Evolutionary conservation across 306 rosid species (phyloP).

Genomic region (Vachellia collinsii): DNA sequence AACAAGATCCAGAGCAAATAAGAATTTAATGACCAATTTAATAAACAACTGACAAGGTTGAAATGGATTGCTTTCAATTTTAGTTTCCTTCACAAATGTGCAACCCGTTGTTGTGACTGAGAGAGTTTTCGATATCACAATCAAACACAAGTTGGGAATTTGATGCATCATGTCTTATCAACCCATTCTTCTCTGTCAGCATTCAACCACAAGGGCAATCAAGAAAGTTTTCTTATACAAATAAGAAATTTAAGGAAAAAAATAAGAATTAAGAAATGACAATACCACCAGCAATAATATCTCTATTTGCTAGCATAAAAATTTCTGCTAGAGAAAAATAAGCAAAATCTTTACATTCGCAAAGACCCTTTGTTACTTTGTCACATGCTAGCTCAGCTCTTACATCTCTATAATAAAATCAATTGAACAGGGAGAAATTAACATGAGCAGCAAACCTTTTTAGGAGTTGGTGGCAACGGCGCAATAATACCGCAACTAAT

Average conservation of each 20-base stretch:
- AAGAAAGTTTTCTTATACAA: neutral
- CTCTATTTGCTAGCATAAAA: slow-evolving; percentile 10
- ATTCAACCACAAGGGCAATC: slow-evolving; percentile 6
- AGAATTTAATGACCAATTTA: neutral
- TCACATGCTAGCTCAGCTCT: slow-evolving; percentile 16
- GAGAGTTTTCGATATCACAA: neutral
- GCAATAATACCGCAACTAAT: neutral
- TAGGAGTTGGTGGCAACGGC: neutral
- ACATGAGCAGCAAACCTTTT: neutral
- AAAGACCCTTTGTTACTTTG: neutral
- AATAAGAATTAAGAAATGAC: neutral
- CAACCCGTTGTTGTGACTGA: neutral
- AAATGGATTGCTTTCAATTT: neutral
- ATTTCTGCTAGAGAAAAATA: slow-evolving; percentile 18
- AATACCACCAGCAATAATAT: neutral
- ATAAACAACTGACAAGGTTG: neutral
- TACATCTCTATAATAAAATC: neutral
- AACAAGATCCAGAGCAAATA: neutral
- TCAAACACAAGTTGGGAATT: neutral
- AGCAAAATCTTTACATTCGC: neutral
- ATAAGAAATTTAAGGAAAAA: neutral
- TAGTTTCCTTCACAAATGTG: neutral
- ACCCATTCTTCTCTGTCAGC: neutral
- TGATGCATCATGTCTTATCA: neutral
- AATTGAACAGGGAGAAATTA: slow-evolving; percentile 5